Evolutionary conservation across 2,329 filamentous ascomycete species (phyloP).

Genomic region (Exophiala dermatitidis): DNA sequence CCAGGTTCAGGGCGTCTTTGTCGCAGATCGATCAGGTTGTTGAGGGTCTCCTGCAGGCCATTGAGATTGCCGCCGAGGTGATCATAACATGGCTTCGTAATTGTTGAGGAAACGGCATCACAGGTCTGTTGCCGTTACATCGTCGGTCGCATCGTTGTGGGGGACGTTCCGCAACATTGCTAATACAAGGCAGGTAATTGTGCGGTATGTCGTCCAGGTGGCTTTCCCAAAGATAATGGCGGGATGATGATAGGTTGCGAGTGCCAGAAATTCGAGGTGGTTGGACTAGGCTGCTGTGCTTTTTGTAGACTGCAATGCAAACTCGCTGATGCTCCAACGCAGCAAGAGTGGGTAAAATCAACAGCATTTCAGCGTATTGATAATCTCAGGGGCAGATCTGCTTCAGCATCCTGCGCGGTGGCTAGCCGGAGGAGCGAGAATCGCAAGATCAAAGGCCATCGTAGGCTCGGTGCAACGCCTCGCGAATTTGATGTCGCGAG

Average conservation of each 20-base stretch:
- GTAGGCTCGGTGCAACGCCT: constrained; percentile 2
- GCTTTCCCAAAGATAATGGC: too few species aligned
- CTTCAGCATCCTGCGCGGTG: constrained; percentile 15
- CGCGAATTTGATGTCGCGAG: constrained; percentile 11
- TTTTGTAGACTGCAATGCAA: constrained; percentile 7
- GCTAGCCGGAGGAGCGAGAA: constrained; percentile 18
- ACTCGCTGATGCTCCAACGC: constrained; percentile 22
- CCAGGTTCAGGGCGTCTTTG: too few species aligned
- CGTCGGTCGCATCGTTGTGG: too few species aligned
- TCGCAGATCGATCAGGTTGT: too few species aligned
- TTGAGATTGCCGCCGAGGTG: background rate
- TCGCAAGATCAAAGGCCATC: constrained; percentile 15
- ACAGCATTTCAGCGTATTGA: constrained; percentile 19
- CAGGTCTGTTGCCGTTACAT: too few species aligned
- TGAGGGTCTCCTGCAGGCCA: too few species aligned
- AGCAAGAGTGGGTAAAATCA: constrained; percentile 9
- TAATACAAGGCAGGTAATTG: too few species aligned
- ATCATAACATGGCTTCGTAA: background rate
- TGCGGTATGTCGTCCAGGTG: too few species aligned
- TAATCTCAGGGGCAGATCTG: constrained; percentile 19
- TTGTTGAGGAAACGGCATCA: too few species aligned
- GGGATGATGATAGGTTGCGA: too few species aligned
- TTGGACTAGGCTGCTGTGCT: constrained; percentile 10
- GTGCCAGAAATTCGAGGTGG: background rate
- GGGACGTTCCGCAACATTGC: too few species aligned